Evolutionary conservation across 2,329 filamentous ascomycete genomes (phyloP), one percentile per base, ranked within the genome.

Genomic region (Aspergillus texensis): DNA sequence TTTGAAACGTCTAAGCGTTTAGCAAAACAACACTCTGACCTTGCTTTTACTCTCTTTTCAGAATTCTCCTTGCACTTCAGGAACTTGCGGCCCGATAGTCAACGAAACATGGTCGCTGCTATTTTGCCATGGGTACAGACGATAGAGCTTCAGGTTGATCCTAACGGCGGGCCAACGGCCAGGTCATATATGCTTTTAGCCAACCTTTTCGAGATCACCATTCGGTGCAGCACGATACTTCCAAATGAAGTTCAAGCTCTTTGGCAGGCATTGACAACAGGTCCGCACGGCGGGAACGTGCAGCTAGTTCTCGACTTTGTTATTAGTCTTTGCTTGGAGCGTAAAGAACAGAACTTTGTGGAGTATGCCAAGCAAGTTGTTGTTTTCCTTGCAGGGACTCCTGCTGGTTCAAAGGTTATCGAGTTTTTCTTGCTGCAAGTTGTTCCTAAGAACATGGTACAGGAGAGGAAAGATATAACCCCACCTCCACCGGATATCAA

Each of bases 291-390:
- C 10, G 94, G 94, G 24, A 99, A 99, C 72, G 95, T 99, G 12
- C 92, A 96, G 61, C 83, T 99, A 39, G 92, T 98, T 14, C 85
- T 99, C 1, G 94, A 98, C 75, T 99, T 99, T 74, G 95, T 99
- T 77, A 98, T 99, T 78, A 89, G 89, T 32, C 85, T 98, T 5
- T 99, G 95, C 70, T 82, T 99, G 12, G 95, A 99, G 72, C 89
- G 94, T 36, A 89, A 94, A 56, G 96, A 99, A 76, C 95, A 99
- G 72, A 98, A 97, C 71, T 99, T 97, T 77, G 94, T 99, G 61
- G 93, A 97, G 70, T 97, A 96, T 74, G 94, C 94, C 6, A 99
- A 98, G 80, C 95, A 99, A 77, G 95, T 99, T 58, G 93, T 98
- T 19, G 96, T 99, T 0, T 98, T 97, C 75, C 78, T 99, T 6